Evolutionary conservation across 2,329 filamentous ascomycete genomes (phyloP), one percentile per base, ranked within the genome.

Genomic region (Daldinia sp.): DNA sequence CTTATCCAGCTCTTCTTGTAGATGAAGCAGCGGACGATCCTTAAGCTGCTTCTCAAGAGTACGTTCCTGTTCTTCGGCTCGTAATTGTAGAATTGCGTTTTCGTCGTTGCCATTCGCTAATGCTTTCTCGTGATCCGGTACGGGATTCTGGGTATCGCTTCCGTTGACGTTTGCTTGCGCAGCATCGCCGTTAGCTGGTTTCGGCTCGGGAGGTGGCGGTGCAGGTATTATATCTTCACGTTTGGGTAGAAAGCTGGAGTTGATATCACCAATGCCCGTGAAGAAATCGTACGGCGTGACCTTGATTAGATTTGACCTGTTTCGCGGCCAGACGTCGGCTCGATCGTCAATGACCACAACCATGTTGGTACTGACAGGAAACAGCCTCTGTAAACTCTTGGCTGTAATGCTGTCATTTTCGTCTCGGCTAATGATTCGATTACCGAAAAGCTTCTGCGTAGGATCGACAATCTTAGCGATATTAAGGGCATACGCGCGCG

Each of bases 311-410:
- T 99, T 97, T 4, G 91, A 87, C 70, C 91, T 90, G 83, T 97
- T 98, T 69, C 90, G 87, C 1, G 87, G 87, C 95, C 95, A 99
- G 6, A 99, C 94, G 75, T 99, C 95, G 54, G 93, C 93, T 69
- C 95, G 87, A 77, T 99, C 95, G 75, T 99, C 95, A 68, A 99
- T 99, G 71, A 99, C 97, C 61, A 97, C 94, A 0, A 97, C 96
- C 95, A 99, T 99, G 77, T 96, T 94, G 4, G 94, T 98, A 77
- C 96, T 96, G 62, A 97, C 92, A 4, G 96, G 95, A 76, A 99
- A 99, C 11, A 99, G 79, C 6, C 95, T 87, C 74, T 95, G 91
- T 27, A 99, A 81, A 69, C 89, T 95, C 83, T 99, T 99, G 61
- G 91, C 89, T 2, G 90, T 92, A 76, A 98, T 89, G 76, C 91